Evolutionary conservation across 129 eudicot genomes (phyloP).

Genomic region (Chrysanthemum seticuspe): DNA sequence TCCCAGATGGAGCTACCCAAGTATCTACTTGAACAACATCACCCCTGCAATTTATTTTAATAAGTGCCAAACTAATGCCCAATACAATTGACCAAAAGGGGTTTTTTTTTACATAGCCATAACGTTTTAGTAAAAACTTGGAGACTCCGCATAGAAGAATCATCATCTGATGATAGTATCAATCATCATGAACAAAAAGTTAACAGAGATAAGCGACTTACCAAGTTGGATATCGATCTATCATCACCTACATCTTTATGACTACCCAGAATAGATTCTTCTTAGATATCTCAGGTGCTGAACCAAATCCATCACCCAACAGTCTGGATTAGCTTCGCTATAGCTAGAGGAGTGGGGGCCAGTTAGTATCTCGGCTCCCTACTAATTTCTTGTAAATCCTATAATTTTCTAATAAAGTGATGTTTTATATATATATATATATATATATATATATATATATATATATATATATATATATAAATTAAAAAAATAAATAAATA

Average conservation of each 20-base stretch:
- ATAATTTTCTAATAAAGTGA: too few species aligned
- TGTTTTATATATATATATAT: too few species aligned
- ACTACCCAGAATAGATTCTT: conserved; percentile 89
- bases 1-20: conserved; percentile 92
- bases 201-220: conserved; percentile 17
- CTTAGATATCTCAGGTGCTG: conserved; percentile 94
- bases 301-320: conserved; percentile 85
- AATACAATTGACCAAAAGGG: conserved; percentile 1
- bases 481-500: too few species aligned
- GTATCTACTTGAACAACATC: conserved; percentile 98
- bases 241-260: conserved; percentile 80
- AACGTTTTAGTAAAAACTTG: neutral
- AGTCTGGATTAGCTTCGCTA: conserved; percentile 35
- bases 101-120: neutral
- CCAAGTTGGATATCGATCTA: conserved; percentile 98
- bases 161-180: too few species aligned
- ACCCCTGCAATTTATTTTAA: conserved; percentile 61
- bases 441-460: too few species aligned
- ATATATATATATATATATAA: too few species aligned
- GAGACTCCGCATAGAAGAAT: too few species aligned
- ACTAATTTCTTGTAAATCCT: too few species aligned
- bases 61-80: neutral
- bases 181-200: too few species aligned
- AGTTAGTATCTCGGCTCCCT: too few species aligned
- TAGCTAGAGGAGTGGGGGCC: too few species aligned